Percentiles rank a stretch among this genome's conserved stretches.
Evolutionary conservation across 164 flowering plant genomes (phyloP).

Genomic region (Echeveria elegans): DNA sequence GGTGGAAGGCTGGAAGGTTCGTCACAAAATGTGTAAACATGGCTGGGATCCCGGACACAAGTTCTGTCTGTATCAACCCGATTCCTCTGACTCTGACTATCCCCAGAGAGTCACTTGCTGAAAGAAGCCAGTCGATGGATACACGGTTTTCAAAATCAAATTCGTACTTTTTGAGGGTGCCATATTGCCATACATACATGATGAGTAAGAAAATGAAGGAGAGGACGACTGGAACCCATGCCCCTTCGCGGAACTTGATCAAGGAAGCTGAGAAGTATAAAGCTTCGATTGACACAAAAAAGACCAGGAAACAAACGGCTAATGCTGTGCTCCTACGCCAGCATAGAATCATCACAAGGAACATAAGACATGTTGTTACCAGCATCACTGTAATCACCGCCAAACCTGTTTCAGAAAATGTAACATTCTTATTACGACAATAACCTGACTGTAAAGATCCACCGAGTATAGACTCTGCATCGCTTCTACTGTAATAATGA

Average conservation of each 20-base stretch:
- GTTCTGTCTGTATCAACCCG: conserved; percentile 63
- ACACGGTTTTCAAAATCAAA: conserved; percentile 64
- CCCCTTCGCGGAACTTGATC: conserved; percentile 63
- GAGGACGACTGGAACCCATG: conserved; percentile 64
- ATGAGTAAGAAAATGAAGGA: conserved; percentile 36
- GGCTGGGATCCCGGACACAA: conserved; percentile 72
- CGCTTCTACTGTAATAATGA: no score
- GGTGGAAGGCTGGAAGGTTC: conserved; percentile 78
- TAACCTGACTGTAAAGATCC: not conserved
- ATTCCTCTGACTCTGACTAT: conserved; percentile 62
- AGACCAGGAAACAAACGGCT: conserved; percentile 42
- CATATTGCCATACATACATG: conserved; percentile 63
- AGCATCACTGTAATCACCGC: conserved; percentile 66
- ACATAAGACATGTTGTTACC: conserved; percentile 67
- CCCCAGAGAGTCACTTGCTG: conserved; percentile 43
- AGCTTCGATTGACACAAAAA: conserved; percentile 64
- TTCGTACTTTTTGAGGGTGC: conserved; percentile 54
- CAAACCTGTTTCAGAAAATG: conserved; percentile 33
- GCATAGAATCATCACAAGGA: conserved; percentile 47
- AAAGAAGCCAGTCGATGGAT: conserved; percentile 52
- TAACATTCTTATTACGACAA: not conserved
- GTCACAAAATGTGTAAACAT: conserved; percentile 73
- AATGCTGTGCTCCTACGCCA: conserved; percentile 41
- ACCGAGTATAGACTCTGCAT: no score
- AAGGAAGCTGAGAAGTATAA: conserved; percentile 71